Base-by-base conservation (phyloP, 148 eudicot genomes). In the Chenopodium album region DNA sequence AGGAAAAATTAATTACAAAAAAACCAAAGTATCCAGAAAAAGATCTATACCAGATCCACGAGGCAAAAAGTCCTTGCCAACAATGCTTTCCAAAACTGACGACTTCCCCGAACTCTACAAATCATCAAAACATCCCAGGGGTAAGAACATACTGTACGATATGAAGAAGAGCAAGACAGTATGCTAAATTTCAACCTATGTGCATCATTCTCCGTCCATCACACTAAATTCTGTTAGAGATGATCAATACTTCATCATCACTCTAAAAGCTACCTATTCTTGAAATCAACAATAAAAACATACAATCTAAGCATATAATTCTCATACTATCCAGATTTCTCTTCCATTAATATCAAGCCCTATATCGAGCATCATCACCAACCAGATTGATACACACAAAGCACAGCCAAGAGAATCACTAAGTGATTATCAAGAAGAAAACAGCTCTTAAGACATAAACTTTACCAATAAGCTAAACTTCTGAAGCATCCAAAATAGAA, bases 31-130 rank as follows among this genome's bases (percentile, higher is more conserved):
- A 44, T 16, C 28, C 16, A 44, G 72, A 78, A 78, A 2, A 44
- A 3, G 31, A 34, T 73, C 20, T 29, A 89, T 84, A 95, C 99
- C 99, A 77, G 99, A 94, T 89, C 99, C 99, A 88, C 99, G 99
- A 84, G 99, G 99, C 85, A 96, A 87, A 85, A 96, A 96, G 85
- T 96, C 99, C 90, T 92, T 96, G 73, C 99, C 98, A 29, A 96
- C 99, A 86, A 94, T 84, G 79, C 98, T 96, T 85, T 96, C 99
- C 85, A 96, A 86, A 52, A 94, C 99, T 16, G 99, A 96, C 48
- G 99, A 96, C 85, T 96, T 96, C 66, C 99, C 99, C 10, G 99
- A 96, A 86, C 99, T 96, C 99, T 96, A 83, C 81, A 87, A 78
- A 76, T n/a, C 77, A 82, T 22, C 66, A 78, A 83, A 82, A 64